A percentile compares a stretch with the other conserved stretches of the same genome.
Evolutionary conservation across 306 rosid genomes (phyloP).

Genomic region (Prosopis cineraria): DNA sequence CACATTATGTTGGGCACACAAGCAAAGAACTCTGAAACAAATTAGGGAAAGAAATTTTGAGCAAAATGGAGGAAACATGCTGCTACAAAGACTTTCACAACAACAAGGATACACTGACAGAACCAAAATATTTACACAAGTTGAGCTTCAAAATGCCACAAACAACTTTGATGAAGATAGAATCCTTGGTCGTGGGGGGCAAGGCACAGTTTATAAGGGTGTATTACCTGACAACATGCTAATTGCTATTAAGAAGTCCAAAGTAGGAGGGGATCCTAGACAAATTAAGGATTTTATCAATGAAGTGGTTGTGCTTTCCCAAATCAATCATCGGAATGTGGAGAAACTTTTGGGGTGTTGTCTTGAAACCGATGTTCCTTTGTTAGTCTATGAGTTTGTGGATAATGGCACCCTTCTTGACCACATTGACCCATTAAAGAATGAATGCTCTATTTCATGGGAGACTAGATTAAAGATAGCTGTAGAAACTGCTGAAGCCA

Average conservation of each 20-base stretch:
- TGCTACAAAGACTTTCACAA: too few relatives aligned
- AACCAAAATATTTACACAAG: not conserved
- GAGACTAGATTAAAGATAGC: constrained; percentile 35
- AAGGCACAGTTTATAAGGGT: constrained; percentile 24
- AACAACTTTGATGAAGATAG: too few relatives aligned
- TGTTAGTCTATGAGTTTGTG: constrained; percentile 39
- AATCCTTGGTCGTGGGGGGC: constrained; percentile 20
- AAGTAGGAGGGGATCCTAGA: not conserved
- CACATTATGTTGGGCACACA: too few relatives aligned
- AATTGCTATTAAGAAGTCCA: constrained; percentile 26
- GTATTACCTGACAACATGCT: not conserved
- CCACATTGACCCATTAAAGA: constrained; percentile 2
- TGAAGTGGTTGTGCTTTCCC: constrained; percentile 7
- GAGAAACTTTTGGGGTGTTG: too few relatives aligned
- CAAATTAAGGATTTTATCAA: constrained; percentile 20
- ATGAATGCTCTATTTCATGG: constrained; percentile 1
- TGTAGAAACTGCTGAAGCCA: constrained; percentile 27
- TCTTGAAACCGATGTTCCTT: too few relatives aligned
- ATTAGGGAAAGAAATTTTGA: too few relatives aligned
- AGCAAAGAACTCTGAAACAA: too few relatives aligned
- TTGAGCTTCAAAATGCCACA: too few relatives aligned
- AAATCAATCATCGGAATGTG: too few relatives aligned
- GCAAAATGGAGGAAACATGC: not conserved
- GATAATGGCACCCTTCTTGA: constrained; percentile 24
- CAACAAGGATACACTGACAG: not conserved